Conservation (phyloP, 768 basidiomycete species). For the Amanita subjunquillea region DNA sequence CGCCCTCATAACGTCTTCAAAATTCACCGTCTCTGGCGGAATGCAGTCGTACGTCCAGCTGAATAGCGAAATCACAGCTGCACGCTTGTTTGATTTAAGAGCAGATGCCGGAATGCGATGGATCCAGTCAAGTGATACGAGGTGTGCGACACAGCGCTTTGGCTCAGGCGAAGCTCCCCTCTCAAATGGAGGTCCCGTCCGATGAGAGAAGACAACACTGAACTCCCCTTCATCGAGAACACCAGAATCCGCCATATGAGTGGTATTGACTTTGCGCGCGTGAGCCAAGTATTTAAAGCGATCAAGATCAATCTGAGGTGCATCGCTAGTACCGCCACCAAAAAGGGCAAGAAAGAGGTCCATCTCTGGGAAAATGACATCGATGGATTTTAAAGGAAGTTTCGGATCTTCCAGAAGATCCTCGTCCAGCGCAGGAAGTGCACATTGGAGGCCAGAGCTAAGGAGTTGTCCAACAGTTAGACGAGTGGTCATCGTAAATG, state of each 20-base stretch:
- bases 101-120: neutral
- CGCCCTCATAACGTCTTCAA: slow-evolving; percentile 1
- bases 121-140: neutral
- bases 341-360: neutral
- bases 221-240: neutral
- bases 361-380: neutral
- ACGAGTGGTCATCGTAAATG: neutral
- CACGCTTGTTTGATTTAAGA: neutral
- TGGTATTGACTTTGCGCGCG: neutral
- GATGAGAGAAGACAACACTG: neutral
- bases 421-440: neutral
- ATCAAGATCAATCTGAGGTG: neutral
- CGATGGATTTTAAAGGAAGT: too few species aligned
- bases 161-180: too few species aligned
- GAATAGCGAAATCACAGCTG: slow-evolving; percentile 1
- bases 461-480: neutral
- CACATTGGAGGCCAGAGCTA: neutral
- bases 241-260: neutral
- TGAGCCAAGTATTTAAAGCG: neutral
- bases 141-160: too few species aligned
- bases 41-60: slow-evolving; percentile 3
- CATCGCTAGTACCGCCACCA: neutral
- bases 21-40: neutral
- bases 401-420: neutral
- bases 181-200: neutral